Evolutionary conservation across 2,329 filamentous ascomycete species (phyloP).

Genomic region (Lachnellula arida): DNA sequence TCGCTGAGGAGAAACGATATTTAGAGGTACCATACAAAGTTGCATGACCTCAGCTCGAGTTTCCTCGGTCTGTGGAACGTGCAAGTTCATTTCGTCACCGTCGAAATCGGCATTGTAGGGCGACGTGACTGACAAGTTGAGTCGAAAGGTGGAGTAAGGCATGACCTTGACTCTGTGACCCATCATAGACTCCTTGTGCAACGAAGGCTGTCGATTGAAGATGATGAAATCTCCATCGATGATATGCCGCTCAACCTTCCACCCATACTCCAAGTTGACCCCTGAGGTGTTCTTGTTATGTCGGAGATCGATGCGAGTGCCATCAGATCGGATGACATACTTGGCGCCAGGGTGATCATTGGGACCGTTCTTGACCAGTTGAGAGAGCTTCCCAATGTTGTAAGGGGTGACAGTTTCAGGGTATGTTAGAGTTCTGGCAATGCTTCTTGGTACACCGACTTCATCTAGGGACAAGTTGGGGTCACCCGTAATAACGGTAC

Average conservation of each 20-base stretch:
- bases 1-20: slow-evolving; percentile 96
- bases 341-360: slow-evolving; percentile 85
- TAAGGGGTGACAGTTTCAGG: slow-evolving; percentile 81
- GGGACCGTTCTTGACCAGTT: slow-evolving; percentile 70
- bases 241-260: slow-evolving; percentile 84
- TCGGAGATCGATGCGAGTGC: slow-evolving; percentile 86
- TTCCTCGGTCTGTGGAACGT: slow-evolving; percentile 97
- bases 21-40: slow-evolving; percentile 98
- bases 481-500: slow-evolving; percentile 96
- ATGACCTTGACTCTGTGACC: slow-evolving; percentile 90
- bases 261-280: slow-evolving; percentile 64
- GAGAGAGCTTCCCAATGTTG: slow-evolving; percentile 77
- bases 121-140: slow-evolving; percentile 97
- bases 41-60: slow-evolving; percentile 90
- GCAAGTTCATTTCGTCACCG: slow-evolving; percentile 98
- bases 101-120: slow-evolving; percentile 99
- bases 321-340: slow-evolving; percentile 59
- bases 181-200: slow-evolving; percentile 98
- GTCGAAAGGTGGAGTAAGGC: slow-evolving; percentile 90
- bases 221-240: slow-evolving; percentile 94
- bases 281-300: slow-evolving; percentile 79
- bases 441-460: slow-evolving; percentile 85
- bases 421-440: slow-evolving; percentile 96
- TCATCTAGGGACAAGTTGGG: slow-evolving; percentile 91
- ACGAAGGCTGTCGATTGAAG: slow-evolving; percentile 95